Percentiles rank a stretch among this genome's conserved stretches.
These are phyloP conservation scores for Rhizopus stolonifer DNA, from an alignment of 371 early-diverging fungal species.

Conservation along the genomic window DNA sequence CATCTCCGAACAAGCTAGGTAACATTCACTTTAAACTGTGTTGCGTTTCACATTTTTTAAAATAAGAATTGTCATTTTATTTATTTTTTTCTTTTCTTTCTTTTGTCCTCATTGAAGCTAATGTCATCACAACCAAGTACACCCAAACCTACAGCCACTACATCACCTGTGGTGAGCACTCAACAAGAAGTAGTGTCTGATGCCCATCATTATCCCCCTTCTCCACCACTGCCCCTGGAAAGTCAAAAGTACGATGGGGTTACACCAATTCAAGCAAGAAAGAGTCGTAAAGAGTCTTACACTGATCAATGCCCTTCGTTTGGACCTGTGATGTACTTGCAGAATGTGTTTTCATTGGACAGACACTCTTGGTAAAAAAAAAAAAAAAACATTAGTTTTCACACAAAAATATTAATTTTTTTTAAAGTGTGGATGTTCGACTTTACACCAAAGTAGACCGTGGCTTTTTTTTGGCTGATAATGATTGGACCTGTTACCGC, in stretches of 20 bases:
- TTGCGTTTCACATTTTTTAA: constrained; percentile 13
- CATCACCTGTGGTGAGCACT: background rate
- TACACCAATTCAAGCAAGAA: constrained; percentile 10
- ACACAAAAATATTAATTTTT: background rate
- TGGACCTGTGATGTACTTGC: constrained; percentile 12
- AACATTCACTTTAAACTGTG: constrained; percentile 3
- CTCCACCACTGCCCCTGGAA: constrained; percentile 12
- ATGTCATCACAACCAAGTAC: constrained; percentile 12
- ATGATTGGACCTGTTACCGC: constrained; percentile 89
- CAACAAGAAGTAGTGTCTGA: background rate
- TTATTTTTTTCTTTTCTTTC: constrained; percentile 2
- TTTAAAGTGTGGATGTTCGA: constrained; percentile 36
- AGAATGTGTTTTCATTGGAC: constrained; percentile 12
- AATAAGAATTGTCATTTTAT: constrained; percentile 1
- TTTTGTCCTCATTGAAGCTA: background rate
- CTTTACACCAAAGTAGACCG: constrained; percentile 65
- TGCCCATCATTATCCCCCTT: background rate
- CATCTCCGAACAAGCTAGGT: constrained; percentile 9
- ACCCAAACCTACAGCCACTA: constrained; percentile 2
- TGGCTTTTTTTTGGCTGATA: constrained; percentile 75
- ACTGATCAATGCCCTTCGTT: constrained; percentile 18
- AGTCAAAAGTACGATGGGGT: constrained; percentile 10
- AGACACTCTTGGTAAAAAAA: constrained; percentile 6
- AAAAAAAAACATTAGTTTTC: background rate
- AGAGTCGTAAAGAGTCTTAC: constrained; percentile 7